Conservation (phyloP, 345 rosid species). For the Salix brachista region DNA sequence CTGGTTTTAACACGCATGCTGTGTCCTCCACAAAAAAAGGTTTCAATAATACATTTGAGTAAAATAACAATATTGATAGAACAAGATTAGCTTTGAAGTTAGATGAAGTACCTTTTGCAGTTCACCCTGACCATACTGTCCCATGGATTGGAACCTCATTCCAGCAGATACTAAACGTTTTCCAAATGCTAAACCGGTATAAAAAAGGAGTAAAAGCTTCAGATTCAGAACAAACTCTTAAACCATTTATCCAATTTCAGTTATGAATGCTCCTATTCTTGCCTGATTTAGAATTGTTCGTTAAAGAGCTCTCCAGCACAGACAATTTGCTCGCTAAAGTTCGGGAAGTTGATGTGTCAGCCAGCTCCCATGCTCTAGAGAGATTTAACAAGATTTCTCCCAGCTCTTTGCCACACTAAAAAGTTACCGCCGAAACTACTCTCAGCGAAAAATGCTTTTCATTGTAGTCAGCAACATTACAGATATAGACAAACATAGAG, state of each 20-base stretch:
- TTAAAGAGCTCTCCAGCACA: slow-evolving; percentile 43
- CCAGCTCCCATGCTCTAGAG: slow-evolving; percentile 77
- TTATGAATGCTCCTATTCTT: slow-evolving; percentile 28
- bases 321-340: slow-evolving; percentile 58
- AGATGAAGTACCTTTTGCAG: slow-evolving; percentile 56
- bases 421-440: slow-evolving; percentile 7
- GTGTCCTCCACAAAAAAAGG: not conserved
- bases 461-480: not conserved
- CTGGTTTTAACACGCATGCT: not conserved
- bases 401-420: slow-evolving; percentile 80
- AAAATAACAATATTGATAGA: slow-evolving; percentile 10
- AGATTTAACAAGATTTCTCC: slow-evolving; percentile 68
- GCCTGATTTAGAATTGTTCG: slow-evolving; percentile 65
- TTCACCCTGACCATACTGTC: slow-evolving; percentile 93
- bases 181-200: slow-evolving; percentile 66
- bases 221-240: slow-evolving; percentile 9
- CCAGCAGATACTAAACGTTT: slow-evolving; percentile 77
- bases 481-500: not conserved
- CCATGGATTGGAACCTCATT: slow-evolving; percentile 83
- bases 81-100: slow-evolving; percentile 14
- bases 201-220: slow-evolving; percentile 26
- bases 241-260: slow-evolving; percentile 21
- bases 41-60: not conserved
- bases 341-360: slow-evolving; percentile 65
- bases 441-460: not conserved